Evolutionary conservation across 2,329 filamentous ascomycete genomes (phyloP).

Genomic region (Paecilomyces formosus): DNA sequence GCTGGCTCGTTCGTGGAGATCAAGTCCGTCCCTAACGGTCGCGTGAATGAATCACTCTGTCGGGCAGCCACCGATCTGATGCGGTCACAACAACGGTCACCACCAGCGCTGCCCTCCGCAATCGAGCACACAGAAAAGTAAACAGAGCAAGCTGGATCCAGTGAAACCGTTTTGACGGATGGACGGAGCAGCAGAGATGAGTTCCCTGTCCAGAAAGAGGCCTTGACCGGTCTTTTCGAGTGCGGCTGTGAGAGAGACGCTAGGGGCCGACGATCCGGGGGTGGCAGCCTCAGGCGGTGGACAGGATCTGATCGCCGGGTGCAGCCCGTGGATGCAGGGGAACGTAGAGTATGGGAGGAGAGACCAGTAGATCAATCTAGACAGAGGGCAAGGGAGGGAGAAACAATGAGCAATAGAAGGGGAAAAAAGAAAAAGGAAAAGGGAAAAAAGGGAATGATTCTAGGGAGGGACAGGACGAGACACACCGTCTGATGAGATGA

Average conservation of each 20-base stretch:
- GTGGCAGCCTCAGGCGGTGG: not conserved
- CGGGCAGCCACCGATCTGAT: not conserved
- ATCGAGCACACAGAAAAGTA: not conserved
- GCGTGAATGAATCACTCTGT: not conserved
- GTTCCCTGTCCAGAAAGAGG: not conserved
- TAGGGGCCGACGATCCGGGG: not conserved
- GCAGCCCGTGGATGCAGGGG: not conserved
- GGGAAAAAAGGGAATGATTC: not conserved
- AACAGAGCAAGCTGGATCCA: not conserved
- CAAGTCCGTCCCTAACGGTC: not conserved
- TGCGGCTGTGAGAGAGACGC: not conserved
- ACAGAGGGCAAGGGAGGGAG: too few relatives aligned
- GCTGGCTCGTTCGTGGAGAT: not conserved
- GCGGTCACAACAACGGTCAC: not conserved
- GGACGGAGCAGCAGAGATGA: not conserved
- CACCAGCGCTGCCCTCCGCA: too few relatives aligned
- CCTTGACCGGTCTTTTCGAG: not conserved
- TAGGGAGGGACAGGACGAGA: not conserved
- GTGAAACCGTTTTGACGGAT: not conserved
- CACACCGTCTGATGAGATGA: not conserved
- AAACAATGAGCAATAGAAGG: not conserved
- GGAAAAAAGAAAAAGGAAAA: not conserved
- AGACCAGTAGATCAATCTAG: too few relatives aligned
- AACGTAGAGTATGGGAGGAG: too few relatives aligned
- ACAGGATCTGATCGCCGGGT: not conserved